A percentile compares a stretch with the other conserved stretches of the same genome.
phyloP scores from a whole-genome alignment of 352 stramenopile species.

The Phytophthora multivora region DNA sequence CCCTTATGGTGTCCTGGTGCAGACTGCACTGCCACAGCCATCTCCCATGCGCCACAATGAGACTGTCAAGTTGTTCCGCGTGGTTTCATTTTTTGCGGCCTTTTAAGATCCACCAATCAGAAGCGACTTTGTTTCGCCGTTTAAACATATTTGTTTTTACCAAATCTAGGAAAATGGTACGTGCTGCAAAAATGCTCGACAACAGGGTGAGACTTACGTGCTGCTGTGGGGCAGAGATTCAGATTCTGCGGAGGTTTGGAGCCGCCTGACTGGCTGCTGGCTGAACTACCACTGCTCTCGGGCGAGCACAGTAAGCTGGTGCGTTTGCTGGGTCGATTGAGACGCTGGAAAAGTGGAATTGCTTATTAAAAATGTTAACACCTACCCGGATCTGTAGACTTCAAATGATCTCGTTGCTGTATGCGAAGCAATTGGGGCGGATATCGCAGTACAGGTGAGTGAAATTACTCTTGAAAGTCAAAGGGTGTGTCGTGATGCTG shows the following conservation, averaged over 20 bases:
- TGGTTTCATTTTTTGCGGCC: not conserved
- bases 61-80: not conserved
- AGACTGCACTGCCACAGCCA: slow-evolving; percentile 9
- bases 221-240: slow-evolving; percentile 38
- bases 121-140: slow-evolving; percentile 17
- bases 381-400: slow-evolving; percentile 8
- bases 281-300: slow-evolving; percentile 48
- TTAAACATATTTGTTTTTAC: too few relatives aligned
- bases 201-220: not conserved
- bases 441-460: slow-evolving; percentile 36
- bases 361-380: not conserved
- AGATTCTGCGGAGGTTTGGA: slow-evolving; percentile 69
- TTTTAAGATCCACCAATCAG: slow-evolving; percentile 14
- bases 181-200: not conserved
- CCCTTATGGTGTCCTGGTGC: slow-evolving; percentile 8
- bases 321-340: not conserved
- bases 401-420: slow-evolving; percentile 14
- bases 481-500: not conserved
- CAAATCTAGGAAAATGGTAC: slow-evolving; percentile 12
- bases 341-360: not conserved
- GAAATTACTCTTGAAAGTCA: not conserved
- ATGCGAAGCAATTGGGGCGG: slow-evolving; percentile 31
- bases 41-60: slow-evolving; percentile 12
- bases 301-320: slow-evolving; percentile 28
- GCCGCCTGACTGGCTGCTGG: slow-evolving; percentile 67